phyloP scores from a whole-genome alignment of 2,329 filamentous ascomycete species.

The Nigrospora osmanthi region DNA sequence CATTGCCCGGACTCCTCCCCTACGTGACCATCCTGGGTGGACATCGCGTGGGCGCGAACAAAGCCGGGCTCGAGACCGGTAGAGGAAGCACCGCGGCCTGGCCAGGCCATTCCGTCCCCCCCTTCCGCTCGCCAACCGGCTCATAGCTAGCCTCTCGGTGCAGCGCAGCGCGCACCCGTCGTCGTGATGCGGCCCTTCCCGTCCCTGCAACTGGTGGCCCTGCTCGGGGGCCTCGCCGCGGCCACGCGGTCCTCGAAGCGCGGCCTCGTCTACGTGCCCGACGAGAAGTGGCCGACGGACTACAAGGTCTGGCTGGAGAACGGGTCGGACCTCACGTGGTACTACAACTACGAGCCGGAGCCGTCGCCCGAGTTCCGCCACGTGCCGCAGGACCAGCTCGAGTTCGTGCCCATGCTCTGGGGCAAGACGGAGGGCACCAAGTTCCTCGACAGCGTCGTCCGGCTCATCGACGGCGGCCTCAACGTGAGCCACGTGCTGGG shows the following conservation, averaged over 20 bases:
- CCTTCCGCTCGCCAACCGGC: too few relatives aligned
- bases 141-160: too few relatives aligned
- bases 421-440: slow-evolving; percentile 48
- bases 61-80: too few relatives aligned
- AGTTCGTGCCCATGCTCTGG: slow-evolving; percentile 81
- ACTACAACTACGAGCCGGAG: slow-evolving; percentile 66
- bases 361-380: slow-evolving; percentile 47
- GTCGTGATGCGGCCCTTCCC: too few relatives aligned
- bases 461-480: slow-evolving; percentile 39
- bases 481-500: slow-evolving; percentile 62
- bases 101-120: too few relatives aligned
- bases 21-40: too few relatives aligned
- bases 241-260: slow-evolving; percentile 43
- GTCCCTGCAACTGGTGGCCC: too few relatives aligned
- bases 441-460: slow-evolving; percentile 53
- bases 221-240: background rate
- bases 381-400: slow-evolving; percentile 45
- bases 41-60: too few relatives aligned
- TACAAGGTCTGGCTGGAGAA: slow-evolving; percentile 55
- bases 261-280: slow-evolving; percentile 62
- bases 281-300: slow-evolving; percentile 46
- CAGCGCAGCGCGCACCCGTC: too few relatives aligned
- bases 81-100: too few relatives aligned
- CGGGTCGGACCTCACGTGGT: slow-evolving; percentile 64
- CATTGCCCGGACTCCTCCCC: too few relatives aligned